These are phyloP conservation scores for Clarireedia monteithiana DNA, from an alignment of 2,329 filamentous ascomycete genomes.

Conservation along the genomic window DNA sequence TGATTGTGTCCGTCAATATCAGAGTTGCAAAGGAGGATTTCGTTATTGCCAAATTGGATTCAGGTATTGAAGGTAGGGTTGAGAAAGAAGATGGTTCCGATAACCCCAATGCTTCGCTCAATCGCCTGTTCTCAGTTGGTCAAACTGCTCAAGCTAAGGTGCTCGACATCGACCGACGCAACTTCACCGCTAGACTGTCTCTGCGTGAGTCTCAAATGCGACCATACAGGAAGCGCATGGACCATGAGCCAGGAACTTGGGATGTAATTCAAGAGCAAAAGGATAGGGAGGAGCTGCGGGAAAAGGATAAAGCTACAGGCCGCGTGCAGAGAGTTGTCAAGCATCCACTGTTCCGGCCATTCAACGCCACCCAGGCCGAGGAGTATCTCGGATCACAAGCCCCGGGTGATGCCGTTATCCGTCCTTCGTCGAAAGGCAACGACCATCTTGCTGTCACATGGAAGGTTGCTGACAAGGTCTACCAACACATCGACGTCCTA, in stretches of 20 bases:
- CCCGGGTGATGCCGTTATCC: constrained; percentile 85
- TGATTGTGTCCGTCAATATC: constrained; percentile 87
- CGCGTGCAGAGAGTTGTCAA: constrained; percentile 94
- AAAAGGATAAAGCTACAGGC: constrained; percentile 78
- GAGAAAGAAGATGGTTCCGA: constrained; percentile 76
- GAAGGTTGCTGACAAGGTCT: constrained; percentile 96
- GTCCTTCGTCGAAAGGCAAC: constrained; percentile 88
- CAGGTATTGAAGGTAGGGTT: constrained; percentile 83
- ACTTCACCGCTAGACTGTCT: constrained; percentile 75
- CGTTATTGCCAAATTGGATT: constrained; percentile 88
- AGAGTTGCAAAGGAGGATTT: constrained; percentile 87
- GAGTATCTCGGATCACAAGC: constrained; percentile 84
- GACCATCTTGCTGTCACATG: constrained; percentile 95
- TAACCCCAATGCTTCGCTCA: constrained; percentile 57
- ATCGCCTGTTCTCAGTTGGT: constrained; percentile 66
- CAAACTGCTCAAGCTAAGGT: constrained; percentile 88
- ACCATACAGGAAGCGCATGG: constrained; percentile 60
- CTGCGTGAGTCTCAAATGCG: constrained; percentile 75
- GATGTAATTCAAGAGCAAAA: constrained; percentile 73
- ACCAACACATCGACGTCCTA: constrained; percentile 94
- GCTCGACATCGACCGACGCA: constrained; percentile 77
- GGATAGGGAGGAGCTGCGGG: constrained; percentile 74
- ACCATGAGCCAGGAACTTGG: constrained; percentile 76
- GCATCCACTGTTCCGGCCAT: constrained; percentile 89
- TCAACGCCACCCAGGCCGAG: constrained; percentile 87